phyloP scores from a whole-genome alignment of 345 rosid genomes.

The Syzygium aromaticum region DNA sequence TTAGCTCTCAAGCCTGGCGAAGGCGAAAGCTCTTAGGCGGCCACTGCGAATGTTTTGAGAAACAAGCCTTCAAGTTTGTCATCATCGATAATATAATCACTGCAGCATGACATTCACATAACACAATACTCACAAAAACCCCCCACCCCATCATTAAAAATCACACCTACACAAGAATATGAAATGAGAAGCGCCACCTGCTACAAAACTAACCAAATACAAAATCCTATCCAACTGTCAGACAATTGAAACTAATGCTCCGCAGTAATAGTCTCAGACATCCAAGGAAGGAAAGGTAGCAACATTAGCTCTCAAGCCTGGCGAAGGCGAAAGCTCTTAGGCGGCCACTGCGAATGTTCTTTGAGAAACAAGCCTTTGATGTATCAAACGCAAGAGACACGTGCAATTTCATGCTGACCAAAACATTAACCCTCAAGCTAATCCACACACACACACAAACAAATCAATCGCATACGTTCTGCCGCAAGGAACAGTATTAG shows the following conservation, averaged over 20 bases:
- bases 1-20: slow-evolving; percentile 47
- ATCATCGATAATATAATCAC: slow-evolving; percentile 13
- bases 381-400: neutral
- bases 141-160: neutral
- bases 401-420: neutral
- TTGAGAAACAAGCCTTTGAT: slow-evolving; percentile 2
- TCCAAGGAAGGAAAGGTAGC: slow-evolving; percentile 2
- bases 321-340: slow-evolving; percentile 67
- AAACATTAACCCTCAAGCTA: neutral
- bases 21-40: slow-evolving; percentile 83
- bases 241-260: neutral
- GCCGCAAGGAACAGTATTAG: neutral
- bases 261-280: neutral
- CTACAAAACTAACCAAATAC: neutral
- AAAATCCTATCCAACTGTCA: neutral
- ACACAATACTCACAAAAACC: neutral
- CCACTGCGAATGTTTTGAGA: slow-evolving; percentile 73
- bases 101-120: neutral
- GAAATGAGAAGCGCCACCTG: neutral
- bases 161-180: neutral
- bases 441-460: neutral
- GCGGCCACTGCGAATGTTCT: slow-evolving; percentile 69
- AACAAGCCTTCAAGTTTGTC: slow-evolving; percentile 41
- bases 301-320: slow-evolving; percentile 55
- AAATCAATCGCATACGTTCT: neutral